These are phyloP conservation scores for Calonectria hongkongensis DNA, from an alignment of 2,329 filamentous ascomycete species.

Conservation along the genomic window DNA sequence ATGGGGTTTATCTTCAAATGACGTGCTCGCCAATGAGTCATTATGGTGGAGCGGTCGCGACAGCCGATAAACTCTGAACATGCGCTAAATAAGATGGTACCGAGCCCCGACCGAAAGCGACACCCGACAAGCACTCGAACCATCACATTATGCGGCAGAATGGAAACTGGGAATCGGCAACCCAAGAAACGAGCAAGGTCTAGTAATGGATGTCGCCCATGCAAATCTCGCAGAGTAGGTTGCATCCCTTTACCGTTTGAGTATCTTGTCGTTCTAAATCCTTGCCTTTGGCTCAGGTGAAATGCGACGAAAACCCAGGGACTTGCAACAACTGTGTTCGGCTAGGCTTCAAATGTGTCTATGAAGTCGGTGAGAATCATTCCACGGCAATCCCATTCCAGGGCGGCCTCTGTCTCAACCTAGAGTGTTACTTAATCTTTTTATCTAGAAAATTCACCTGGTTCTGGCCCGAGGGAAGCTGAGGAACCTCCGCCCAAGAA, in stretches of 20 bases:
- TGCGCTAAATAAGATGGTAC: background rate
- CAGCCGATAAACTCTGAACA: background rate
- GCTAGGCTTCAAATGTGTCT: background rate
- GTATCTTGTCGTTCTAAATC: background rate
- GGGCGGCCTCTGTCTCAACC: background rate
- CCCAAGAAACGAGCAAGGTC: background rate
- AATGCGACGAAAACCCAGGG: slow-evolving; percentile 4
- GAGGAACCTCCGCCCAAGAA: background rate
- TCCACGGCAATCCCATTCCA: background rate
- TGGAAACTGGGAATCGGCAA: background rate
- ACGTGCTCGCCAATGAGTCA: slow-evolving; percentile 3
- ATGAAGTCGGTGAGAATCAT: background rate
- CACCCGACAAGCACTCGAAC: background rate
- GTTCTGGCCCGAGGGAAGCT: background rate
- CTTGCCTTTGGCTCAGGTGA: background rate
- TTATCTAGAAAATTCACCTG: background rate
- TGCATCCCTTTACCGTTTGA: background rate
- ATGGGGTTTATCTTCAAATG: background rate
- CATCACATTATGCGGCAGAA: background rate
- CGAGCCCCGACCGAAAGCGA: background rate
- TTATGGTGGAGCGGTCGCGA: background rate
- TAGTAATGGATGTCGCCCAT: slow-evolving; percentile 9
- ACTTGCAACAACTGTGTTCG: slow-evolving; percentile 7
- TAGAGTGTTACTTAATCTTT: background rate
- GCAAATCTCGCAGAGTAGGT: slow-evolving; percentile 8